A percentile compares a stretch with the other conserved stretches of the same genome.
phyloP scores from a whole-genome alignment of 225 moss, liverwort and hornwort genomes.

The Neckera pumila region DNA sequence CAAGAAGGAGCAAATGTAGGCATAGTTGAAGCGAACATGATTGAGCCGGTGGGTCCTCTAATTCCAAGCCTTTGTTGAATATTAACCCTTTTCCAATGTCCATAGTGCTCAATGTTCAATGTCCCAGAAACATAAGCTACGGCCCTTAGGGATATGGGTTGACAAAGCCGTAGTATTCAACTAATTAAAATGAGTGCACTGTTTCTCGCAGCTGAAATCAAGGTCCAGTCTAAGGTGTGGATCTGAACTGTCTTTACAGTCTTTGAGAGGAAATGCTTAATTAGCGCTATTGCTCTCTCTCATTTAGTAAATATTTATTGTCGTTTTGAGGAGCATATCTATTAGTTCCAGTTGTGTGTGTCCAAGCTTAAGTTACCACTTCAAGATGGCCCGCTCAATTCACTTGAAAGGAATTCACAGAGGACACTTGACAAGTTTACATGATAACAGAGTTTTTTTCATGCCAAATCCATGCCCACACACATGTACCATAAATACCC shows the following conservation, averaged over 20 bases:
- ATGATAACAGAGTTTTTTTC: neutral
- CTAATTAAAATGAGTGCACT: neutral
- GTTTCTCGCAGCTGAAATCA: neutral
- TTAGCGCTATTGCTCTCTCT: too few relatives aligned
- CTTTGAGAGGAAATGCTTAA: neutral
- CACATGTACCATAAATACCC: neutral
- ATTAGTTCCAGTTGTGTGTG: neutral
- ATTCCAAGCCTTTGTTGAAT: neutral
- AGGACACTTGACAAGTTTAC: neutral
- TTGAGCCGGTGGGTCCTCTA: conserved; percentile 7
- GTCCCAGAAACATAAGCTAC: neutral
- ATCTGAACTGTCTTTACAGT: too few relatives aligned
- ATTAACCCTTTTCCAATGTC: neutral
- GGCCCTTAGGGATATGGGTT: neutral
- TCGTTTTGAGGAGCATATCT: neutral
- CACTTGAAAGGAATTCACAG: neutral
- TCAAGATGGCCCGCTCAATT: neutral
- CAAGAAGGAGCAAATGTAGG: neutral
- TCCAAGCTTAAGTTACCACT: neutral
- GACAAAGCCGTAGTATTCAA: neutral
- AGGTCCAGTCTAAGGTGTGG: neutral
- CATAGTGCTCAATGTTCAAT: neutral
- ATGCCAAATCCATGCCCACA: neutral
- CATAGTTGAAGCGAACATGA: neutral
- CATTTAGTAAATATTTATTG: neutral